phyloP scores from a whole-genome alignment of 2,329 filamentous ascomycete species.

The Malbranchea zuffiana region DNA sequence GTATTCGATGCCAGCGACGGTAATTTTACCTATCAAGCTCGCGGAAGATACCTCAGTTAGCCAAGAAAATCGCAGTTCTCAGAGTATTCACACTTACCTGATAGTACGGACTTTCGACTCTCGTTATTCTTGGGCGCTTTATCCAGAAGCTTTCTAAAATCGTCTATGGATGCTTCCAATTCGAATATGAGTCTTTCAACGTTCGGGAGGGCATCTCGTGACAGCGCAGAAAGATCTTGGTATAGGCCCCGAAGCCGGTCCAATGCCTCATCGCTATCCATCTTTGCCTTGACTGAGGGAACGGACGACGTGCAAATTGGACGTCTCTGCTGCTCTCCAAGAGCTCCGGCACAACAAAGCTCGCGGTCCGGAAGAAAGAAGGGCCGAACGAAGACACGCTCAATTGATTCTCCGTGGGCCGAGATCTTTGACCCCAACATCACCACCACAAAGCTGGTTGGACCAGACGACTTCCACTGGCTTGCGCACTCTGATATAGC shows the following conservation, averaged over 20 bases:
- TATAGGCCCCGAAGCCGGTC: conserved; percentile 74
- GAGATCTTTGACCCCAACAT: no score
- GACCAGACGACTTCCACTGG: no score
- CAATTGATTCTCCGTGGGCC: no score
- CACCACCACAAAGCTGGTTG: no score
- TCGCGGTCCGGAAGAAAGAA: no score
- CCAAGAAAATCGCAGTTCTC: neutral
- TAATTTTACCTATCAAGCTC: conserved; percentile 55
- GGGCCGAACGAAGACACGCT: no score
- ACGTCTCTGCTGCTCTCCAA: no score
- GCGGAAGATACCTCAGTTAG: neutral
- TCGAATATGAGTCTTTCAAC: conserved; percentile 56
- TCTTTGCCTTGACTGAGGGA: no score
- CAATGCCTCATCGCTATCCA: conserved; percentile 64
- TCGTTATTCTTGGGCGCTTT: conserved; percentile 62
- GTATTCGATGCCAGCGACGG: conserved; percentile 61
- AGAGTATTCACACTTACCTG: conserved; percentile 41
- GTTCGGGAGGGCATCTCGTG: conserved; percentile 58
- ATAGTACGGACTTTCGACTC: conserved; percentile 60
- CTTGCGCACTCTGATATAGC: no score
- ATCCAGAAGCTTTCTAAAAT: conserved; percentile 61
- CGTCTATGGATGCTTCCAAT: conserved; percentile 55
- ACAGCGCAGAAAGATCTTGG: conserved; percentile 67
- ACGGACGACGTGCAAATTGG: no score
- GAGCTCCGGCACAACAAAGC: no score